Evolutionary conservation across 352 stramenopile species (phyloP).

Genomic region (Phytophthora palmivora): DNA sequence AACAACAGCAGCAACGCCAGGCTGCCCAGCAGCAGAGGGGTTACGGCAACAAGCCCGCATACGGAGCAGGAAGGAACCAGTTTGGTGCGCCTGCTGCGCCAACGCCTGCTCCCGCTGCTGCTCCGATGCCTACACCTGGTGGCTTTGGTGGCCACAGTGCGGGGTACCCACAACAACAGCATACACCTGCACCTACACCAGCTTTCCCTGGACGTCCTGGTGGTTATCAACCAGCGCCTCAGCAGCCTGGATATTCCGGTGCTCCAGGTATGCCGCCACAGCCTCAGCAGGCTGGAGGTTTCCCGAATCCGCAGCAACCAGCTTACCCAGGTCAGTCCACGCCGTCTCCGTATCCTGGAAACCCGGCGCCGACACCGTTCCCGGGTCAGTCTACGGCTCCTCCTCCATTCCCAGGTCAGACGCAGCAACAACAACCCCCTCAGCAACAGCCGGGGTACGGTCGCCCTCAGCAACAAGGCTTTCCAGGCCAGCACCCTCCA

Average conservation of each 20-base stretch:
- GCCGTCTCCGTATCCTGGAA: constrained; percentile 35
- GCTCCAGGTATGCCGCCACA: constrained; percentile 36
- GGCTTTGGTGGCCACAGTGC: constrained; percentile 44
- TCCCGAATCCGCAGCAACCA: constrained; percentile 46
- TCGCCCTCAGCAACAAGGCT: constrained; percentile 48
- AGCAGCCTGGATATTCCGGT: constrained; percentile 43
- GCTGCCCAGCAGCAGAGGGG: constrained; percentile 41
- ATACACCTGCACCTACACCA: constrained; percentile 42
- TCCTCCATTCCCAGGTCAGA: constrained; percentile 49
- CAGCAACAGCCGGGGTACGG: constrained; percentile 47
- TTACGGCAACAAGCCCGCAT: constrained; percentile 43
- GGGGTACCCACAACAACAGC: constrained; percentile 53
- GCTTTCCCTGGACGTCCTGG: constrained; percentile 48
- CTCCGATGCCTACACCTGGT: constrained; percentile 37
- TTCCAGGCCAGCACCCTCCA: constrained; percentile 34
- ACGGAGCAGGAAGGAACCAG: constrained; percentile 44
- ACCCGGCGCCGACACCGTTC: constrained; percentile 39
- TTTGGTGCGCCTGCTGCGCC: constrained; percentile 47
- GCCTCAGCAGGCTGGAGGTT: constrained; percentile 41
- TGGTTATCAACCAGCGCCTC: constrained; percentile 38
- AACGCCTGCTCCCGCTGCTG: constrained; percentile 33
- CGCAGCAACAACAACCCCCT: constrained; percentile 22
- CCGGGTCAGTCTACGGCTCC: constrained; percentile 36
- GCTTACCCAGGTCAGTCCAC: constrained; percentile 44
- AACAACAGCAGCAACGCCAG: constrained; percentile 40